A percentile compares a stretch with the other conserved stretches of the same genome.
phyloP scores from a whole-genome alignment of 1,139 yeast species.

The Blastobotrys capitulatus region DNA sequence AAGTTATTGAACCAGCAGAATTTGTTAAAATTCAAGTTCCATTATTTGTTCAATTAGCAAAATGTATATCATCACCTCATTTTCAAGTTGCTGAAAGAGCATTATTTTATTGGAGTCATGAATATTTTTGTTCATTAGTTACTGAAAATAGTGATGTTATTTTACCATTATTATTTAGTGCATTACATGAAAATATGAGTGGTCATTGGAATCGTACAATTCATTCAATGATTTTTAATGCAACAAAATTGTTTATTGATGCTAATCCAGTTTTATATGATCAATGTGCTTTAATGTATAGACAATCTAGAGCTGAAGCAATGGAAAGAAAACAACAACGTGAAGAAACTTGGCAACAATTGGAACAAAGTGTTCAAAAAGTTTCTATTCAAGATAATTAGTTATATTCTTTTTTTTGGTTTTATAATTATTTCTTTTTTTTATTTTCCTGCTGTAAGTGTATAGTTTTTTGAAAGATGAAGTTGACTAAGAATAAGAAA shows the following conservation, averaged over 20 bases:
- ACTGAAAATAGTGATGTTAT: conserved; percentile 89
- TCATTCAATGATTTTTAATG: conserved; percentile 84
- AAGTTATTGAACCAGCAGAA: conserved; percentile 91
- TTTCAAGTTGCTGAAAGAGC: conserved; percentile 98
- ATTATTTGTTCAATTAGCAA: conserved; percentile 85
- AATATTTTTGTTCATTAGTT: conserved; percentile 81
- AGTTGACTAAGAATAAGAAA: no score
- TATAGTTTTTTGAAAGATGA: no score
- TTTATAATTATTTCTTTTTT: not conserved
- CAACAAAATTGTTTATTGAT: conserved; percentile 89
- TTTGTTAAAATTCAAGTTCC: conserved; percentile 91
- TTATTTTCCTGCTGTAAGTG: not conserved
- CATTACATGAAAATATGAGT: conserved; percentile 70
- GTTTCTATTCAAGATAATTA: not conserved
- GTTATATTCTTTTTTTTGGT: not conserved
- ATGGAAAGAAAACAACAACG: conserved; percentile 52
- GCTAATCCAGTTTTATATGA: conserved; percentile 88
- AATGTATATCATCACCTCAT: conserved; percentile 92
- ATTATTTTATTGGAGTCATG: conserved; percentile 90
- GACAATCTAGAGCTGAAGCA: conserved; percentile 66
- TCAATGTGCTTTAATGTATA: conserved; percentile 82
- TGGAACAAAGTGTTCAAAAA: conserved; percentile 51
- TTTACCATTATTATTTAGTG: conserved; percentile 85
- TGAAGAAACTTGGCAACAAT: conserved; percentile 68
- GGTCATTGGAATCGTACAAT: conserved; percentile 88